A percentile compares a stretch with the other conserved stretches of the same genome.
These are phyloP conservation scores for Kokia cookei DNA, from an alignment of 441 rosid species.

Conservation along the genomic window DNA sequence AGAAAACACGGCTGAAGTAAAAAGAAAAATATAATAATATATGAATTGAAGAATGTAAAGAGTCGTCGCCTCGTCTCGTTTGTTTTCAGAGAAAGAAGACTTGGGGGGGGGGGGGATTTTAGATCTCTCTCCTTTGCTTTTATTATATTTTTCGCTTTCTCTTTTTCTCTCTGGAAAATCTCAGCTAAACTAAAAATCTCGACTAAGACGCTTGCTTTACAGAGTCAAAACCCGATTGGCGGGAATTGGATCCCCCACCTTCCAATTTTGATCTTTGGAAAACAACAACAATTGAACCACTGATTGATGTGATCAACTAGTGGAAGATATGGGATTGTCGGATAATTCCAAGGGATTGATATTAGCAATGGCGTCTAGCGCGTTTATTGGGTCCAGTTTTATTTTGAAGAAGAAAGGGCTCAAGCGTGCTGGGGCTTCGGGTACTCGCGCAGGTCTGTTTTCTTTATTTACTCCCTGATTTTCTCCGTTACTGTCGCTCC, in stretches of 20 bases:
- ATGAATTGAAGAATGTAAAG: too few relatives aligned
- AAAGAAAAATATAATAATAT: too few relatives aligned
- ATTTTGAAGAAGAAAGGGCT: conserved; percentile 76
- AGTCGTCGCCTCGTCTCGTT: too few relatives aligned
- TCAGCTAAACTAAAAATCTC: not conserved
- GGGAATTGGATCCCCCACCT: not conserved
- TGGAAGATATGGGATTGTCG: conserved; percentile 33
- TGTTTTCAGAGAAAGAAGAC: not conserved
- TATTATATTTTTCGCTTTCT: not conserved
- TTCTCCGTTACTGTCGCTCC: not conserved
- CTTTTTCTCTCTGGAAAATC: not conserved
- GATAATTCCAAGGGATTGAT: conserved; percentile 72
- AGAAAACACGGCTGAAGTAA: too few relatives aligned
- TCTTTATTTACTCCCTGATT: not conserved
- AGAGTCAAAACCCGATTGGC: not conserved
- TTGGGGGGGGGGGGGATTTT: too few relatives aligned
- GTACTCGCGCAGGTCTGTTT: conserved; percentile 55
- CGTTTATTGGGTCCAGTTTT: conserved; percentile 63
- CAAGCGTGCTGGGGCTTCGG: conserved; percentile 55
- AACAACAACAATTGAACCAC: not conserved
- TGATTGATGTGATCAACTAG: not conserved
- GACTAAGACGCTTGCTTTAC: not conserved
- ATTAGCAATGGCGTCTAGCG: conserved; percentile 63
- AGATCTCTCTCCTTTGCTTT: too few relatives aligned
- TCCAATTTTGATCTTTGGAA: not conserved